phyloP scores from a whole-genome alignment of 257 asterid species.

The Gentiana dahurica region DNA sequence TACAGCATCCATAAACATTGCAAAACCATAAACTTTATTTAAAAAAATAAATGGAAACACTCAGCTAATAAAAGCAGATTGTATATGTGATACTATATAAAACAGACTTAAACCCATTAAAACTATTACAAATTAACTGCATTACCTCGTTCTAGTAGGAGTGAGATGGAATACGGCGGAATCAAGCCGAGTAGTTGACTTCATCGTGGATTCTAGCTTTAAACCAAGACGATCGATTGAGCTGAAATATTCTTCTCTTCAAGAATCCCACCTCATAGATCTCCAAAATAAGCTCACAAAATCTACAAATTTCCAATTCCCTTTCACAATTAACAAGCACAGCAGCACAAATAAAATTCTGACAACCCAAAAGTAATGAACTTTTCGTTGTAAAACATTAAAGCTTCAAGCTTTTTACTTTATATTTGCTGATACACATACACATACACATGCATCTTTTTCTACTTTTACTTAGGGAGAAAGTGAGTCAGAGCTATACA shows the following conservation, averaged over 20 bases:
- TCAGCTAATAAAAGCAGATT: too few species aligned
- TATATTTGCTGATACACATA: conserved; percentile 1
- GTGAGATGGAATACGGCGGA: conserved; percentile 90
- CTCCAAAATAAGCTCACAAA: conserved; percentile 17
- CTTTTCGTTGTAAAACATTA: neutral
- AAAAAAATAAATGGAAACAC: neutral
- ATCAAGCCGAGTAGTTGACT: conserved; percentile 56
- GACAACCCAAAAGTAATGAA: neutral
- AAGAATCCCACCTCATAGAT: conserved; percentile 21
- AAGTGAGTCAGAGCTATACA: conserved; percentile 1
- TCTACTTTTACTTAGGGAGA: neutral
- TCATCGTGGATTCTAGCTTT: conserved; percentile 28
- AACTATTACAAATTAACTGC: neutral
- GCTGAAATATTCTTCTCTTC: conserved; percentile 15
- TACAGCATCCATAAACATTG: neutral
- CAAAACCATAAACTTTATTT: neutral
- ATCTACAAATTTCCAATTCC: conserved; percentile 5
- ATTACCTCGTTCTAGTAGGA: conserved; percentile 86
- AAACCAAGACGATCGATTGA: conserved; percentile 7
- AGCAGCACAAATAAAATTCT: conserved; percentile 2
- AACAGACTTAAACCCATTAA: too few species aligned
- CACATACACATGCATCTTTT: conserved; percentile 8
- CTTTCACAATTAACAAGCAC: neutral
- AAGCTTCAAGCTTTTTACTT: conserved; percentile 5
- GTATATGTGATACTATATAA: too few species aligned